These are phyloP conservation scores for Rhinocladiella mackenziei DNA, from an alignment of 2,329 filamentous ascomycete species.

Conservation along the genomic window DNA sequence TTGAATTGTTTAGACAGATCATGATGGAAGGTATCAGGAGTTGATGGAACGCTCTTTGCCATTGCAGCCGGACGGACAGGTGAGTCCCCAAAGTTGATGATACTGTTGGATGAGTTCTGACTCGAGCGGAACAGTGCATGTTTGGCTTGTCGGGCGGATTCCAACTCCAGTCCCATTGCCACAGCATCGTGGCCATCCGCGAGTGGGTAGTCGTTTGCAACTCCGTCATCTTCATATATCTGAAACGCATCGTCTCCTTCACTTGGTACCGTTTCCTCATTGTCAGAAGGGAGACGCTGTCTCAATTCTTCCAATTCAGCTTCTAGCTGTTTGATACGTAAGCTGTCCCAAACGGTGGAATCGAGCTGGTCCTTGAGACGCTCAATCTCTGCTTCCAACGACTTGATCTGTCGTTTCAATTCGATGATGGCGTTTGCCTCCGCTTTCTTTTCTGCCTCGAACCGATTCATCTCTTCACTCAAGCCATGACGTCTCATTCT, in stretches of 20 bases:
- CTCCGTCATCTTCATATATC: conserved; percentile 28
- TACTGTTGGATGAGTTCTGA: conserved; percentile 20
- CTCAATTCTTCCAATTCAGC: conserved; percentile 30
- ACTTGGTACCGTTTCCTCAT: not conserved
- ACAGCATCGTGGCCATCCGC: conserved; percentile 30
- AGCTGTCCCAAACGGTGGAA: too few species aligned
- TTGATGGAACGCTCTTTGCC: conserved; percentile 32
- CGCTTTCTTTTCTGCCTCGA: conserved; percentile 40
- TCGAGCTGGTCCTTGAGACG: too few species aligned
- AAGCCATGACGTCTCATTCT: conserved; percentile 44
- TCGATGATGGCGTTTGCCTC: too few species aligned
- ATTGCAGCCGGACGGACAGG: conserved; percentile 19
- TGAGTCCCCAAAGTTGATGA: conserved; percentile 29
- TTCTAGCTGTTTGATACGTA: too few species aligned
- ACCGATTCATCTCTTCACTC: conserved; percentile 45
- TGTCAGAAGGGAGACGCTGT: too few species aligned
- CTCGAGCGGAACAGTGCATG: conserved; percentile 37
- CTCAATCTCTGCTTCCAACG: conserved; percentile 34
- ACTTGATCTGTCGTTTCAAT: too few species aligned
- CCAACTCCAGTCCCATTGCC: conserved; percentile 37
- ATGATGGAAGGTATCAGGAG: conserved; percentile 39
- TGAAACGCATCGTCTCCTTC: conserved; percentile 24
- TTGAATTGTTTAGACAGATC: conserved; percentile 38
- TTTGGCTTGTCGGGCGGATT: conserved; percentile 40
- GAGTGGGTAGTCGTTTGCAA: conserved; percentile 25